Conservation (phyloP, 768 basidiomycete genomes). For the Pleurotus cornucopiae region DNA sequence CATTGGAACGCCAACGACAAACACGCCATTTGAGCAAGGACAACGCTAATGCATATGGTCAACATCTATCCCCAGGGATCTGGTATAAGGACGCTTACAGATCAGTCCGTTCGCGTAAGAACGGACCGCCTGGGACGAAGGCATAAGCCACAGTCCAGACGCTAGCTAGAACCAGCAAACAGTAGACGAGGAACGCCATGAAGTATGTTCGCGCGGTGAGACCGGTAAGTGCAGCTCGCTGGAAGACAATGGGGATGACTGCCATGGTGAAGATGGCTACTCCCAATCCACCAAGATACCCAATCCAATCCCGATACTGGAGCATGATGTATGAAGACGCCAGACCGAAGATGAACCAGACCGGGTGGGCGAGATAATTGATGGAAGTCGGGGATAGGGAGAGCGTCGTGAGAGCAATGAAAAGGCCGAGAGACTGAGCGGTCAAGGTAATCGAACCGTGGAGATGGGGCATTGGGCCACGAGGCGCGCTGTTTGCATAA, state of each 20-base stretch:
- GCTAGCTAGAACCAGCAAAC: slow-evolving; percentile 60
- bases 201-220: slow-evolving; percentile 48
- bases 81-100: slow-evolving; percentile 37
- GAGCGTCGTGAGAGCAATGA: slow-evolving; percentile 29
- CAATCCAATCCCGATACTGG: slow-evolving; percentile 57
- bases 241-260: slow-evolving; percentile 50
- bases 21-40: slow-evolving; percentile 46
- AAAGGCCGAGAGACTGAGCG: slow-evolving; percentile 55
- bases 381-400: slow-evolving; percentile 30
- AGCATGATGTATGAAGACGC: slow-evolving; percentile 54
- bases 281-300: slow-evolving; percentile 65
- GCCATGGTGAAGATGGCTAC: slow-evolving; percentile 64
- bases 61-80: neutral
- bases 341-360: slow-evolving; percentile 55
- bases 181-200: slow-evolving; percentile 54
- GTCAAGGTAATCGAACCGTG: slow-evolving; percentile 68
- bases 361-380: slow-evolving; percentile 36
- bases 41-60: slow-evolving; percentile 35
- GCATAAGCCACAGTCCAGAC: slow-evolving; percentile 89
- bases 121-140: slow-evolving; percentile 77
- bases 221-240: slow-evolving; percentile 36
- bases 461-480: slow-evolving; percentile 69
- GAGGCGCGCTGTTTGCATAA: slow-evolving; percentile 55
- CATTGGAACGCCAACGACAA: slow-evolving; percentile 46
- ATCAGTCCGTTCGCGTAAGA: slow-evolving; percentile 75